Evolutionary conservation across 2,329 filamentous ascomycete genomes (phyloP), one percentile per base, ranked within the genome.

Genomic region (Cercospora beticola): DNA sequence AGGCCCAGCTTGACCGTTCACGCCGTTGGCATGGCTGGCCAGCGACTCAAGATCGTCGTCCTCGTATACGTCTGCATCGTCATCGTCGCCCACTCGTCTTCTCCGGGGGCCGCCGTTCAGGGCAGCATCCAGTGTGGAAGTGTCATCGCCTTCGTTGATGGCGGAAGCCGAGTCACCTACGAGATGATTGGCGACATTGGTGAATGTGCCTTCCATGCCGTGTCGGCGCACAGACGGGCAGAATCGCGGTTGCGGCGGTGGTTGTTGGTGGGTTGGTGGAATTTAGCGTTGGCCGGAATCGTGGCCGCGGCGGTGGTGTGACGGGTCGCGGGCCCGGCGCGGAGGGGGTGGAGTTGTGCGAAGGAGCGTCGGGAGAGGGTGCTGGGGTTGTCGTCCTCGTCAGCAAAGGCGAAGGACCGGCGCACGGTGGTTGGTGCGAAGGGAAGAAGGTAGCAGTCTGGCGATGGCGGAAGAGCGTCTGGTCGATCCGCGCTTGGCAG

Each of bases 21-120:
- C 85, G 59, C 90, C 92, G 73, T 93, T 92, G 8, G 92, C 89
- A 74, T 92, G 89, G 78, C 93, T 97, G 54, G 91, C 90, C 78
- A 97, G 83, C 76, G 88, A 90, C 78, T 90, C 88, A 68, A 86
- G 79, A 74, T 85, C 83, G 73, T 85, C 83, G 71, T 97, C 94
- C 73, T 93, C 92, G 75, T 91, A 90, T 59, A 86, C 87, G 75
- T 97, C 93, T 49, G 91, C 93, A 76, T 92, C 91, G 74, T 96
- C 94, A 77, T 97, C 94, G 73, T 97, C 94, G 78, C 97, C 93
- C 77, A 91, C 89, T 78, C 90, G 87, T 74, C 92, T 89, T 74
- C 91, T 83, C 70, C 86, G 82, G 18, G 86, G 85, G 46, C 83
- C 83, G 72, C 94, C 86, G 82, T 87, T 92, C 81, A 97, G 93